These are phyloP conservation scores for Kwoniella mangroviensis DNA, from an alignment of 768 basidiomycete species.

Conservation along the genomic window DNA sequence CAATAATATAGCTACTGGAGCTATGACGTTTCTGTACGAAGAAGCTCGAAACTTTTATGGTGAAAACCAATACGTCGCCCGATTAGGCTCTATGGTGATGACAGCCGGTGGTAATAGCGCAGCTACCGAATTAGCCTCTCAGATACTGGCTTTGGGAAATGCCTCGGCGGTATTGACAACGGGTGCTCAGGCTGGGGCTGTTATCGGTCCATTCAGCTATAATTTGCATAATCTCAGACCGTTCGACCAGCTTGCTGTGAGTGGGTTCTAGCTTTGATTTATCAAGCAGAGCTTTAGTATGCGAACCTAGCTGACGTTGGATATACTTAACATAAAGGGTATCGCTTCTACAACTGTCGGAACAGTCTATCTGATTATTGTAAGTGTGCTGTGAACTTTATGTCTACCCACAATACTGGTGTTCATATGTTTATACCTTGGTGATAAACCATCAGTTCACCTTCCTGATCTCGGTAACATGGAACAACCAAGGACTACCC, in stretches of 20 bases:
- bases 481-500: slow-evolving; percentile 43
- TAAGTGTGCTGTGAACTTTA: slow-evolving; percentile 8
- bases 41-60: slow-evolving; percentile 54
- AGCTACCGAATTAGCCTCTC: slow-evolving; percentile 26
- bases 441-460: slow-evolving; percentile 43
- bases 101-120: slow-evolving; percentile 35
- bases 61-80: slow-evolving; percentile 48
- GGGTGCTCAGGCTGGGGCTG: slow-evolving; percentile 22
- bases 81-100: slow-evolving; percentile 36
- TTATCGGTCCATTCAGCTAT: slow-evolving; percentile 46
- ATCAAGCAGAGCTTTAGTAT: background rate
- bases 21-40: slow-evolving; percentile 49
- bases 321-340: slow-evolving; percentile 9
- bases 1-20: slow-evolving; percentile 34
- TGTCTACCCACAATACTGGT: no score
- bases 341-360: slow-evolving; percentile 53
- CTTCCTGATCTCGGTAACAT: slow-evolving; percentile 52
- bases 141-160: slow-evolving; percentile 32
- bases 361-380: slow-evolving; percentile 53
- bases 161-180: slow-evolving; percentile 33
- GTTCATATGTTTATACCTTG: no score
- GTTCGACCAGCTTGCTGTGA: slow-evolving; percentile 52
- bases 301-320: background rate
- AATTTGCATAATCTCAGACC: slow-evolving; percentile 51
- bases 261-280: slow-evolving; percentile 9